These are phyloP conservation scores for Vaccinium darrowii DNA, from an alignment of 148 eudicot species.

Conservation along the genomic window DNA sequence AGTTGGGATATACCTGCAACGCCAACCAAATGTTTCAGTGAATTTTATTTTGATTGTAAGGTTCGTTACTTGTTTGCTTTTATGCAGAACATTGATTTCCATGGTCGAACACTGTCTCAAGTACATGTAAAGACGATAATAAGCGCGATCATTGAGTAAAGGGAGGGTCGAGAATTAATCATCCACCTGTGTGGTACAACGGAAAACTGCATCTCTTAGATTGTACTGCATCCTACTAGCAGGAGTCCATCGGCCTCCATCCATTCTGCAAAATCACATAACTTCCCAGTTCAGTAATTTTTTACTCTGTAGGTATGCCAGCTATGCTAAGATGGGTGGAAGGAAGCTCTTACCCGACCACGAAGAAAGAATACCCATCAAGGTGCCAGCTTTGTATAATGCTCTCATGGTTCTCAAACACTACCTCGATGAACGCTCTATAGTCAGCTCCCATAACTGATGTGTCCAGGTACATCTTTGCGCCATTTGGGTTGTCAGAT, in stretches of 20 bases:
- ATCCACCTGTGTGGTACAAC: conserved; percentile 77
- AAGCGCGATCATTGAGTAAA: too few relatives aligned
- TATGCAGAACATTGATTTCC: neutral
- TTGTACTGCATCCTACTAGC: conserved; percentile 55
- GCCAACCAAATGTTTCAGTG: neutral
- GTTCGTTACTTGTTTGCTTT: neutral
- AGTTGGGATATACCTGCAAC: conserved; percentile 56
- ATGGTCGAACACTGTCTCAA: neutral
- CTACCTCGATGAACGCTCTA: conserved; percentile 61
- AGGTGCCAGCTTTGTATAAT: conserved; percentile 76
- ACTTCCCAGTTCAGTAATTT: neutral
- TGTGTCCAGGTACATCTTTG: conserved; percentile 43
- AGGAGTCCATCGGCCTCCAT: conserved; percentile 62
- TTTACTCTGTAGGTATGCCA: neutral
- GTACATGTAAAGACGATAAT: neutral
- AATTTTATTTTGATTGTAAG: neutral
- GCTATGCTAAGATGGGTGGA: neutral
- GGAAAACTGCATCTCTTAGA: conserved; percentile 63
- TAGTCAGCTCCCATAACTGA: conserved; percentile 64
- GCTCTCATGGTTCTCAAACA: conserved; percentile 66
- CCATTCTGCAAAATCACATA: conserved; percentile 49
- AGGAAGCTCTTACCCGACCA: conserved; percentile 63
- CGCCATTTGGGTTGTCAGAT: conserved; percentile 50
- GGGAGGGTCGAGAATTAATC: neutral
- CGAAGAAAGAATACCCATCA: conserved; percentile 76